These are phyloP conservation scores for Trichoderma reesei DNA, from an alignment of 495 filamentous ascomycete genomes.

Conservation along the genomic window DNA sequence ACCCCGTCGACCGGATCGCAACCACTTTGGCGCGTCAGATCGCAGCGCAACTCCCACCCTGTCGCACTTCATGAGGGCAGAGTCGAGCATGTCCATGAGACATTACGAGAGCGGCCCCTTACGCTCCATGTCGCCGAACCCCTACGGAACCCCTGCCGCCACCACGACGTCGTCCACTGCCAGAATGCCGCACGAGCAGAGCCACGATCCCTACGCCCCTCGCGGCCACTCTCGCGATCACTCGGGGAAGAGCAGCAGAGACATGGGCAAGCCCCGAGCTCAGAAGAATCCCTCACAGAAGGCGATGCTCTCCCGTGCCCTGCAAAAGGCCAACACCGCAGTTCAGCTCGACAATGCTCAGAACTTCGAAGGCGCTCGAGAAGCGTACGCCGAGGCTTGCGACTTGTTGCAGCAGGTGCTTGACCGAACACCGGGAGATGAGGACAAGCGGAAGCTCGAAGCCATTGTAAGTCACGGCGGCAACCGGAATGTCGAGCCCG, in stretches of 20 bases:
- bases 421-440: slow-evolving; percentile 63
- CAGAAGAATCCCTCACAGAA: slow-evolving; percentile 58
- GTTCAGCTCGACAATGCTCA: slow-evolving; percentile 91
- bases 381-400: slow-evolving; percentile 87
- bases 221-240: slow-evolving; percentile 27
- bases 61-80: neutral
- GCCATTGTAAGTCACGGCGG: slow-evolving; percentile 68
- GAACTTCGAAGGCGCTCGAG: slow-evolving; percentile 85
- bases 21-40: neutral
- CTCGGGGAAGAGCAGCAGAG: slow-evolving; percentile 36
- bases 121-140: slow-evolving; percentile 1
- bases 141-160: neutral
- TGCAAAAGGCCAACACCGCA: slow-evolving; percentile 91
- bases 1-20: neutral
- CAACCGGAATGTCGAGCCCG: too few species aligned
- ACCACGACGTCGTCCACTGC: neutral
- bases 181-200: slow-evolving; percentile 9
- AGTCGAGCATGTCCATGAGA: neutral
- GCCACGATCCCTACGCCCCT: slow-evolving; percentile 27
- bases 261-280: slow-evolving; percentile 31
- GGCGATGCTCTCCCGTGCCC: slow-evolving; percentile 82
- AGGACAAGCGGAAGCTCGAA: slow-evolving; percentile 79
- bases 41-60: neutral
- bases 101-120: neutral
- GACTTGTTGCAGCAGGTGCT: slow-evolving; percentile 78